Evolutionary conservation across 495 filamentous ascomycete genomes (phyloP), one percentile per base, ranked within the genome.

Genomic region (Mytilinidion resinicola): DNA sequence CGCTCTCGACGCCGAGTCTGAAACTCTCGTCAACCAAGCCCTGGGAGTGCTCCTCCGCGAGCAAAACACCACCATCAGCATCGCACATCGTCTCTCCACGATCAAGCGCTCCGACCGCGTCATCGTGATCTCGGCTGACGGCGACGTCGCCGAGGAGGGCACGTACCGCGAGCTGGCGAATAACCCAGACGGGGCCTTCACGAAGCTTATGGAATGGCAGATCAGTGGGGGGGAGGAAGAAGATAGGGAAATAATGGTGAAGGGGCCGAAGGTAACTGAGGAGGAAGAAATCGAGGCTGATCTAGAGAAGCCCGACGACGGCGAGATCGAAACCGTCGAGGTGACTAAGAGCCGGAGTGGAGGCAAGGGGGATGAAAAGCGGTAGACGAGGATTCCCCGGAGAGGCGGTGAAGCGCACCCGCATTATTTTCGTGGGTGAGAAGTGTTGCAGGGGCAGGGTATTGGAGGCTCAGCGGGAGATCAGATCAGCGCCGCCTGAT

Each of bases 171-270:
- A 90, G 56, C 78, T 98, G 25, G 87, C 84, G 62, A 72, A 77
- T 17, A 83, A 87, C 38, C 78, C 78, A 4, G 74, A 86, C 21
- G 92, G 91, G 39, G 88, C 91, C 7, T 98, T 98, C 69, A 91
- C 83, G 33, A 89, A 88, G 73, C 77, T 98, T 49, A 98, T 98
- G 93, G 91, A 97, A 70, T 98, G 95, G 95, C 93, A 98, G 74
- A 87, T 97, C 81, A 92, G 81, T 61, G 95, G 91, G 12, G 85
- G 60, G 52, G 64, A 53, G 52, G 54, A 51, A 21, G 62, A 62
- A 19, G 43, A 59, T 9, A 30, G 60, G 34, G 15, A 49, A 25
- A 5, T 49, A 41, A 20, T 53, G 41, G 12, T 61, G 11, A 43
- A 38, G n/a, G 46, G 52, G 12, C 41, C 55, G 48, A 37, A 36